Evolutionary conservation across 768 basidiomycete genomes (phyloP), one percentile per base, ranked within the genome.

Genomic region (Phylloporus sp.): DNA sequence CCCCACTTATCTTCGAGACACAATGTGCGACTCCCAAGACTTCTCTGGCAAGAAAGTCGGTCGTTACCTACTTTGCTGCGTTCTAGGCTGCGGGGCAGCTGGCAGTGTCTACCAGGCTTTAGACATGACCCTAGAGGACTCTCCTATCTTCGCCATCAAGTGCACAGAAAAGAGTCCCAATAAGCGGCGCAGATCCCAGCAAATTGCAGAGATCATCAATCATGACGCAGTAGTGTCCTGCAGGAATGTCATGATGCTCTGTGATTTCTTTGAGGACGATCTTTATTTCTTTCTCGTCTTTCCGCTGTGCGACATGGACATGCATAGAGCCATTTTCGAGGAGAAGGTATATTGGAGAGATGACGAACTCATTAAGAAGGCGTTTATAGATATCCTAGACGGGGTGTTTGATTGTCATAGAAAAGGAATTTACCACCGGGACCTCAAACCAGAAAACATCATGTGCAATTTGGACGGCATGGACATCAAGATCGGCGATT

Each of bases 361-460:
- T 53, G 80, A 80, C 51, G 65, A 63, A 2, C 77, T 86, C 57
- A 82, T 91, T 70, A 85, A 80, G 63, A 64, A 66, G 36, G 76
- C 80, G 28, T 93, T 91, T 67, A 54, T 88, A 36, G 86, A 93
- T 60, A 76, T 95, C 49, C 67, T 93, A 56, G 87, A 91, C 57
- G 86, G 87, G 1, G 80, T 94, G 45, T 74, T 83, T 45, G 77
- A 85, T 59, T 90, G 87, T 62, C 91, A 94, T 62, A 67, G 72
- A 29, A 72, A 75, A 26, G 80, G 82, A 12, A 79, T 95, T 53
- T 91, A 76, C 65, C 92, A 94, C 69, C 85, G 91, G 22, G 91
- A 93, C 61, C 78, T 94, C 62, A 93, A 94, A 66, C 91, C 91
- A 2, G 92, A 92, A 63, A 91, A 86, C 66, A 75, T 91, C 36